Conservation (phyloP, 768 basidiomycete genomes). For the Tulasnella sp. region DNA sequence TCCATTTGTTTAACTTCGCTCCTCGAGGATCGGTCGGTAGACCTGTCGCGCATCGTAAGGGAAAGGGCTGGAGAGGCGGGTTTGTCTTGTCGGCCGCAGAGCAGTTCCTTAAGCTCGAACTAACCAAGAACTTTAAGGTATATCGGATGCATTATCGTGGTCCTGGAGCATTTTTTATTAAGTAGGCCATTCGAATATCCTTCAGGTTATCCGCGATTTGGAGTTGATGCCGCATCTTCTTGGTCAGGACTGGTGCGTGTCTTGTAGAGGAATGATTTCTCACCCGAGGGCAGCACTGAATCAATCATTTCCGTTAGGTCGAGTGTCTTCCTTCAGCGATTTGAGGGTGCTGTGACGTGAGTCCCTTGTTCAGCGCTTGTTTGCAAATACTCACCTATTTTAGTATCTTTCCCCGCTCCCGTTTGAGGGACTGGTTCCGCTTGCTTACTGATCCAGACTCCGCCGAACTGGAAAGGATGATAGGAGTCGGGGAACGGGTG, state of each 20-base stretch:
- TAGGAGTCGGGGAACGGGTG: conserved; percentile 74
- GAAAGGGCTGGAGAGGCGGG: conserved; percentile 96
- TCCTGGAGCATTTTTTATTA: not conserved
- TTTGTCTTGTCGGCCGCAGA: conserved; percentile 86
- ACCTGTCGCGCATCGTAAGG: conserved; percentile 89
- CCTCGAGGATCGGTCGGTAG: conserved; percentile 80
- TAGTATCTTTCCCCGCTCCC: conserved; percentile 38
- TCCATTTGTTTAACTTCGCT: conserved; percentile 92
- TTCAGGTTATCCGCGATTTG: conserved; percentile 80
- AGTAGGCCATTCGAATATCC: too few relatives aligned
- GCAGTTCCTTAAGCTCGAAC: conserved; percentile 89
- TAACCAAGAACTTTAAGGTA: conserved; percentile 93
- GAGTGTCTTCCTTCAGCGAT: conserved; percentile 88
- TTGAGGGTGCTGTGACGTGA: conserved; percentile 80
- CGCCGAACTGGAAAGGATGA: conserved; percentile 73
- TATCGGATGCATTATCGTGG: not conserved
- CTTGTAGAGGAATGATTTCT: too few relatives aligned
- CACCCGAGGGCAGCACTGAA: too few relatives aligned
- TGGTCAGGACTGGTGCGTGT: conserved; percentile 71
- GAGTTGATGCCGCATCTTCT: conserved; percentile 89
- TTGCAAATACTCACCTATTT: not conserved
- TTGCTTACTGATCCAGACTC: conserved; percentile 79
- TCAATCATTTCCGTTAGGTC: conserved; percentile 30
- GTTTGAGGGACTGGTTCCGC: conserved; percentile 44
- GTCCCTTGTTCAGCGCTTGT: conserved; percentile 26